Evolutionary conservation across 2,329 filamentous ascomycete genomes (phyloP), one percentile per base, ranked within the genome.

Genomic region (Ophiostoma piceae): DNA sequence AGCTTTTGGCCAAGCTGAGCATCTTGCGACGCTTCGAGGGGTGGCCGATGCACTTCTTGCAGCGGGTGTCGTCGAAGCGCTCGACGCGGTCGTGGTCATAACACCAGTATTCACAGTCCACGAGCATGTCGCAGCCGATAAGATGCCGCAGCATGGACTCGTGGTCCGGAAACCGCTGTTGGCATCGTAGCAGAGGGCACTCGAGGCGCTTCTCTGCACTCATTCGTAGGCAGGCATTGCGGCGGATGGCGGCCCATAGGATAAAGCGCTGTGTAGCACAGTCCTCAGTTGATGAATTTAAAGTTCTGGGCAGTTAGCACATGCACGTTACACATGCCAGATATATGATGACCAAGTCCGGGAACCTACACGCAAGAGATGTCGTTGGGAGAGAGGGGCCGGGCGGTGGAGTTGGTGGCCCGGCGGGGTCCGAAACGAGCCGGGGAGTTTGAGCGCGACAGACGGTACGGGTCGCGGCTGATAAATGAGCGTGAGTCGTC

Each of bases 131-230:
- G 74, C 84, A 86, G 54, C 76, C 76, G 71, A 82, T 81, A 11
- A 87, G 77, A 72, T 86, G 85, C 73, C 79, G 81, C 67, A 86
- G 79, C 84, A 87, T 85, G 70, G 79, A 72, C 75, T 86, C 84
- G 74, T 87, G 84, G 75, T 81, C 80, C 19, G 79, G 75, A 74
- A 85, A 85, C 9, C 77, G 80, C 73, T 82, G 80, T 64, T 81
- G 80, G 75, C 84, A 87, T 54, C 80, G 80, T 54, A 85, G 75
- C 72, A 87, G 77, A 19, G 85, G 85, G 71, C 84, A 87, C 73
- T 82, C 81, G 54, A 84, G 77, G 70, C 80, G 82, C 72, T 86
- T 82, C 73, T 79, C 80, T 32, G 78, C 75, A 9, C 80, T 81
- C 79, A 85, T 84, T 68, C 79, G 80, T 60, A 76, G 72, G 68